phyloP scores from a whole-genome alignment of 2,329 filamentous ascomycete species.

The Endothia cerciana region DNA sequence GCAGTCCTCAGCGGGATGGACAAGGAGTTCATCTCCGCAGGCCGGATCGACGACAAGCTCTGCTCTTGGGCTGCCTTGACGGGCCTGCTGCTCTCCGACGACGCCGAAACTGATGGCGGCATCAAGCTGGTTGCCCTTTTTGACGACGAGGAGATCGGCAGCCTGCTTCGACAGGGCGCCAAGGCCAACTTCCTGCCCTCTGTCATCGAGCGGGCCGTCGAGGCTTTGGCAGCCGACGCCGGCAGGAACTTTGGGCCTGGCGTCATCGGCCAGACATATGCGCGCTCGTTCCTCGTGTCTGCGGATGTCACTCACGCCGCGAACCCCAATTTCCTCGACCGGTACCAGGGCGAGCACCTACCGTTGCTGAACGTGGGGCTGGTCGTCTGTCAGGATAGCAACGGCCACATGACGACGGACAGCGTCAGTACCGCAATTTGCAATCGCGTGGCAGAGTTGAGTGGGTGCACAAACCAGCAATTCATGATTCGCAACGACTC shows the following conservation, averaged over 20 bases:
- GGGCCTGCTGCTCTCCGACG: constrained; percentile 72
- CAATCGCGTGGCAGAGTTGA: constrained; percentile 75
- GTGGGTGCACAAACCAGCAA: constrained; percentile 73
- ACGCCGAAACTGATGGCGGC: constrained; percentile 61
- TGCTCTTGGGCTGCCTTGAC: constrained; percentile 92
- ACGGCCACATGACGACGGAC: constrained; percentile 97
- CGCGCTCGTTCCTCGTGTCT: constrained; percentile 88
- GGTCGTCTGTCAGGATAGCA: constrained; percentile 77
- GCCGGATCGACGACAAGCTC: constrained; percentile 95
- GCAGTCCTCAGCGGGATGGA: constrained; percentile 83
- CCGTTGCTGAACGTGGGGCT: constrained; percentile 89
- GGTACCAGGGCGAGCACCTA: constrained; percentile 83
- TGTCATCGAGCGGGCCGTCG: constrained; percentile 79
- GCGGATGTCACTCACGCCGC: constrained; percentile 93
- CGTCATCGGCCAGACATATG: constrained; percentile 79
- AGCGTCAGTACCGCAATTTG: constrained; percentile 82
- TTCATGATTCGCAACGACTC: constrained; percentile 97
- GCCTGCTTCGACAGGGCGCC: constrained; percentile 86
- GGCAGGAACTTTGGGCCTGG: constrained; percentile 56
- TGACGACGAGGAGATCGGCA: constrained; percentile 96
- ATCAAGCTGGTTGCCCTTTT: constrained; percentile 94
- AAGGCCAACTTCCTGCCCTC: constrained; percentile 84
- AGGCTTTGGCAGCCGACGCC: constrained; percentile 61
- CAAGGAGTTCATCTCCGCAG: constrained; percentile 92
- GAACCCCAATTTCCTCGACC: constrained; percentile 87